Evolutionary conservation across 371 early-diverging fungal species (phyloP), one percentile per base, ranked within the genome.

Genomic region (Mortierella sp.): DNA sequence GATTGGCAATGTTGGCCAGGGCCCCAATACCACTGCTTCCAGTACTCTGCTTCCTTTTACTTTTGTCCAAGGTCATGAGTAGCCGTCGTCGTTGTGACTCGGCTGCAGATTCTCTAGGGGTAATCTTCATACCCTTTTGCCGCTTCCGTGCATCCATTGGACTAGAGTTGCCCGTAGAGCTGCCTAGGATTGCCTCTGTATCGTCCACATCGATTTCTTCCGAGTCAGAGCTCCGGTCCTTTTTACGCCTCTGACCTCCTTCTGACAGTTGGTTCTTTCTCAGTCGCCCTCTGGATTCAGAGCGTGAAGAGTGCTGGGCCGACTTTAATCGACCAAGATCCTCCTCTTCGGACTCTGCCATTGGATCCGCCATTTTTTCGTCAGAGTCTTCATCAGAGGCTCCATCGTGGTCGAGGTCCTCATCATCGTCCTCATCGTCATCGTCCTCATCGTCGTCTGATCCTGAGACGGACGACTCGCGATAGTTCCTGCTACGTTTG

Each of bases 401-500:
- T 5, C 62, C 63, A 16, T 70, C 68, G 43, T 70, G 64, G 14
- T 51, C 72, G 15, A 37, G 37, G 9, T 72, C 72, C 12, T 65
- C 66, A 14, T 64, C 60, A 0, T 72, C 72, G 3, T 64, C 67
- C 0, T 64, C 61, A 9, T 28, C 64, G 14, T 68, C 68, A 12
- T 69, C 61, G 0, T 72, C 74, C 21, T 63, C 64, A 4, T 76
- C 73, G 23, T 67, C 52, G 19, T 64, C 60, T 23, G 70, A 65
- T 14, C 66, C 75, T 1, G 85, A 71, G 21, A 37, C 59, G 57
- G 86, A 86, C 3, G 86, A 84, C 21, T 86, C 86, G 12, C 70
- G 72, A 14, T 81, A 72, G 23, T 81, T 67, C 23, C 77, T 71
- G 25, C 84, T 76, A 1, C 66, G 61, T 60, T 85, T 84, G 53